A percentile compares a stretch with the other conserved stretches of the same genome.
Evolutionary conservation across 352 stramenopile species (phyloP).

Genomic region (Pythium rhizo-oryzae): DNA sequence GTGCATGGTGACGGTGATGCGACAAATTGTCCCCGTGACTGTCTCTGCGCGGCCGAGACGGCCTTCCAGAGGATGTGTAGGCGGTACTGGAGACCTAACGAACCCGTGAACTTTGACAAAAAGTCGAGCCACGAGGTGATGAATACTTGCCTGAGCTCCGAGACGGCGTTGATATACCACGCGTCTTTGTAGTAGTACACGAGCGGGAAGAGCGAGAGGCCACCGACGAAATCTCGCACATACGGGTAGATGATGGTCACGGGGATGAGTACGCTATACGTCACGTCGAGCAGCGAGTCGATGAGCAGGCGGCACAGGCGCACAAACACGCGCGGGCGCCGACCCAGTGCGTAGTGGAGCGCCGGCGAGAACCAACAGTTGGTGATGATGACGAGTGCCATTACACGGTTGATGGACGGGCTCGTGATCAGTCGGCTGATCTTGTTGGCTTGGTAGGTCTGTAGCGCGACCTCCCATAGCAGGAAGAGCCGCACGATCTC

Average conservation of each 20-base stretch:
- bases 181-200: slow-evolving; percentile 20
- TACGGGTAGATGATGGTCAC: slow-evolving; percentile 16
- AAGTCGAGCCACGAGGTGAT: slow-evolving; percentile 24
- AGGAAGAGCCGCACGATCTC: slow-evolving; percentile 2
- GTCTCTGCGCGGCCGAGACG: neutral
- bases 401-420: slow-evolving; percentile 27
- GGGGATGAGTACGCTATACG: slow-evolving; percentile 25
- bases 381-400: slow-evolving; percentile 13
- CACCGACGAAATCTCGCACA: neutral
- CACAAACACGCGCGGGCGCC: neutral
- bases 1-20: too few relatives aligned
- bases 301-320: slow-evolving; percentile 11
- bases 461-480: slow-evolving; percentile 24
- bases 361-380: slow-evolving; percentile 32
- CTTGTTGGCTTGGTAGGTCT: slow-evolving; percentile 33
- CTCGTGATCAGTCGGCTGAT: slow-evolving; percentile 23
- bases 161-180: slow-evolving; percentile 19
- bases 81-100: neutral
- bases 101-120: slow-evolving; percentile 14
- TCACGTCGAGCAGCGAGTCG: slow-evolving; percentile 26
- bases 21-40: too few relatives aligned
- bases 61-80: neutral
- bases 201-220: neutral
- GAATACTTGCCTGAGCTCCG: slow-evolving; percentile 18
- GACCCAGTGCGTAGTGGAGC: slow-evolving; percentile 14